These are phyloP conservation scores for Chrysoporthe deuterocubensis DNA, from an alignment of 2,329 filamentous ascomycete species.

Conservation along the genomic window DNA sequence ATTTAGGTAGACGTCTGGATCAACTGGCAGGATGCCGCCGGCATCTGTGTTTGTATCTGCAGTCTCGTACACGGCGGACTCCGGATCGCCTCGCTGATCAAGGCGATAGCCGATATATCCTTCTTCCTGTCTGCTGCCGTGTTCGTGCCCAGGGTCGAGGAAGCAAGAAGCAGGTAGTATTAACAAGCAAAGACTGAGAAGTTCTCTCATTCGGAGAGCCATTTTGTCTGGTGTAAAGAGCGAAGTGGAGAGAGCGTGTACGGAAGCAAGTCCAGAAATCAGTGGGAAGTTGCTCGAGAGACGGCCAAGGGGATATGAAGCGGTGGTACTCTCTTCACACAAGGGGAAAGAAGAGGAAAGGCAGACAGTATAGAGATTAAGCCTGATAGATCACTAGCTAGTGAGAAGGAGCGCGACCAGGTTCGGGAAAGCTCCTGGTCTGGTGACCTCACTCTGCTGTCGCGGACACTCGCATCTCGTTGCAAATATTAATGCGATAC, in stretches of 20 bases:
- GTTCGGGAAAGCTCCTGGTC: neutral
- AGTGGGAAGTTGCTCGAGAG: neutral
- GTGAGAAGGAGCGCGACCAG: neutral
- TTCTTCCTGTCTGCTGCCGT: constrained; percentile 36
- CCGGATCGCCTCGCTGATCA: constrained; percentile 52
- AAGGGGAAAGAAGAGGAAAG: neutral
- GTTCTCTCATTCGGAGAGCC: neutral
- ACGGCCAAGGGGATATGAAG: neutral
- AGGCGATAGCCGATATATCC: constrained; percentile 63
- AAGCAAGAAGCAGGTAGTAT: constrained; percentile 18
- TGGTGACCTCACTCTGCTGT: neutral
- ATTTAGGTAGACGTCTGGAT: constrained; percentile 65
- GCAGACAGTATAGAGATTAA: neutral
- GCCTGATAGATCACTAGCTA: neutral
- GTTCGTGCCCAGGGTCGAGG: constrained; percentile 14
- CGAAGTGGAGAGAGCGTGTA: neutral
- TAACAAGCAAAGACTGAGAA: constrained; percentile 13
- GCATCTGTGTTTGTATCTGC: constrained; percentile 48
- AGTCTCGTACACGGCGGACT: constrained; percentile 58
- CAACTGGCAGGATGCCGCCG: constrained; percentile 46
- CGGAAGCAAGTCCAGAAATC: neutral
- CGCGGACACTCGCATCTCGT: neutral
- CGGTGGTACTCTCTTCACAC: neutral
- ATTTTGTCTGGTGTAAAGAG: neutral
- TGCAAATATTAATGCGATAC: neutral